Conservation (phyloP, 768 basidiomycete genomes). For the Mrakia blollopis region DNA sequence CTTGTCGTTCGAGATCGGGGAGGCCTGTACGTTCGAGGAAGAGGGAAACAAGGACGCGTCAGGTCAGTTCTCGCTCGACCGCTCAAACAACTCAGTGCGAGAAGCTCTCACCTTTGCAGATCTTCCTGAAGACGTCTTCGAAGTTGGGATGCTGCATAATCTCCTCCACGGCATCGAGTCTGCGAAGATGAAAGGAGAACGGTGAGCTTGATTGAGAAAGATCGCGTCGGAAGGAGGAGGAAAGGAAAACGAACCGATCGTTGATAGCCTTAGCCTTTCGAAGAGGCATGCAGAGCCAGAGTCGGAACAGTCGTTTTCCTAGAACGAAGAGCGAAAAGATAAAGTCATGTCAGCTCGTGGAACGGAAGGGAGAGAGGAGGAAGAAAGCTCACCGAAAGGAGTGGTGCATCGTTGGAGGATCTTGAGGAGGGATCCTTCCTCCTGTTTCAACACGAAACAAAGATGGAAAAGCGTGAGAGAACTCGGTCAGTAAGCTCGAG, state of each 20-base stretch:
- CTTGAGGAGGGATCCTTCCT: conserved; percentile 81
- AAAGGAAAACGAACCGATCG: conserved; percentile 56
- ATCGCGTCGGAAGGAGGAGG: conserved; percentile 4
- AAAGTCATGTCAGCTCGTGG: not conserved
- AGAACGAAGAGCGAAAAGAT: conserved; percentile 44
- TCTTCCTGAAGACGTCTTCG: conserved; percentile 64
- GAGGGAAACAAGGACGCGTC: not conserved
- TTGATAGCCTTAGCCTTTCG: conserved; percentile 79
- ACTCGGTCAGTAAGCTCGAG: not conserved
- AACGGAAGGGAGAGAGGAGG: conserved; percentile 64
- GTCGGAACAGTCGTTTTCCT: conserved; percentile 89
- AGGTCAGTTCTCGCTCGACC: not conserved
- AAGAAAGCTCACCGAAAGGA: conserved; percentile 85
- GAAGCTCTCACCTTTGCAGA: conserved; percentile 55
- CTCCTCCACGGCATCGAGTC: conserved; percentile 91
- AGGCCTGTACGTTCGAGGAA: conserved; percentile 13
- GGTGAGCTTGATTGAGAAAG: no score
- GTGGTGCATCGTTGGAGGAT: conserved; percentile 79
- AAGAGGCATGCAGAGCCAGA: conserved; percentile 93
- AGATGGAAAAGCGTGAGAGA: not conserved
- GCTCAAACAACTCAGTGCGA: no score
- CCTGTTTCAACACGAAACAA: conserved; percentile 39
- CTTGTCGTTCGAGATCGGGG: conserved; percentile 67
- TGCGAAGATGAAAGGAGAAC: conserved; percentile 40
- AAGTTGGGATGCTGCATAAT: conserved; percentile 74